A percentile compares a stretch with the other conserved stretches of the same genome.
Conservation (phyloP, 2,329 filamentous ascomycete genomes). For the Lachnellula hyalina region DNA sequence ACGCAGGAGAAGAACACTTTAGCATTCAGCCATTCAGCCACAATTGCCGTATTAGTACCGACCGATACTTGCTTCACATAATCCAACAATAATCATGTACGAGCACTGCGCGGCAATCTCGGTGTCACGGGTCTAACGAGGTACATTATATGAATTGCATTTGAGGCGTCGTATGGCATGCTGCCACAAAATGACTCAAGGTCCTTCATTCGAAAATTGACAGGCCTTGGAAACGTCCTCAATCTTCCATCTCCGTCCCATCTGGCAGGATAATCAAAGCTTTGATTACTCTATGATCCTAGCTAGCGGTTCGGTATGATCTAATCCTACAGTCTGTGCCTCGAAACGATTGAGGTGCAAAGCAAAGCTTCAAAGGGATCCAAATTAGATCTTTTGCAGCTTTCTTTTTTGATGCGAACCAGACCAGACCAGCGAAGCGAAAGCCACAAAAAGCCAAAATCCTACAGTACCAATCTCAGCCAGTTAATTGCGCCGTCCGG, state of each 20-base stretch:
- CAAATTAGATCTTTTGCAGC: neutral
- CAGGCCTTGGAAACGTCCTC: neutral
- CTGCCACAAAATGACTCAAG: neutral
- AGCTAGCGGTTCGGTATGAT: neutral
- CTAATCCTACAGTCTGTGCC: neutral
- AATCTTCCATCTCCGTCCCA: neutral
- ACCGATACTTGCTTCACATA: neutral
- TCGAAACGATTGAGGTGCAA: neutral
- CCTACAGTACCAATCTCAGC: neutral
- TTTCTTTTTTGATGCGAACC: neutral
- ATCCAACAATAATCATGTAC: neutral
- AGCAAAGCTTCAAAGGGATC: neutral
- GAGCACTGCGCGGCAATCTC: neutral
- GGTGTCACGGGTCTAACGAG: neutral
- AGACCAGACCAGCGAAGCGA: neutral
- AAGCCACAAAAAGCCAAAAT: neutral
- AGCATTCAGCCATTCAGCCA: no score
- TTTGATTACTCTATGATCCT: neutral
- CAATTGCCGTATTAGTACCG: no score
- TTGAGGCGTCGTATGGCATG: neutral
- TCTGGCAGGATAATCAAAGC: neutral
- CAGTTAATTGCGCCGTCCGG: neutral
- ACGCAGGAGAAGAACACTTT: no score
- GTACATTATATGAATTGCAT: neutral
- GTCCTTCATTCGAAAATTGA: conserved; percentile 1